Conservation (phyloP, 1,284 basidiomycete genomes). For the Irpex rosettiformis region DNA sequence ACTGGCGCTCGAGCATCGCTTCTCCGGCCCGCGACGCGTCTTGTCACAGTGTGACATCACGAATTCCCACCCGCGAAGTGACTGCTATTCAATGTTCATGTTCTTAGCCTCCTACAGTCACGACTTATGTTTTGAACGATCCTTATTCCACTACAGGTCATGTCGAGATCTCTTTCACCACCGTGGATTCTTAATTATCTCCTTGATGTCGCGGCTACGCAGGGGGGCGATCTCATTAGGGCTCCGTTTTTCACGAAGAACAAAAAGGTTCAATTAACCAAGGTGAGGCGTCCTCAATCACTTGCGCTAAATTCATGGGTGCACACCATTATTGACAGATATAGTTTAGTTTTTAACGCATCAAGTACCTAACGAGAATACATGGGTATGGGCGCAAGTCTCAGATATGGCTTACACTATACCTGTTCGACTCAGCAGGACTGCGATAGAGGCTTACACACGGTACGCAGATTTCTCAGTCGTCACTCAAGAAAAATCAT, state of each 20-base stretch:
- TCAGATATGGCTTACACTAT: slow-evolving; percentile 39
- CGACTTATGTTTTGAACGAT: background rate
- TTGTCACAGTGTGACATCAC: background rate
- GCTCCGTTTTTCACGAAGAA: slow-evolving; percentile 31
- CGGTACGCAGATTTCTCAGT: slow-evolving; percentile 23
- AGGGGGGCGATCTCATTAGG: slow-evolving; percentile 41
- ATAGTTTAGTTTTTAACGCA: slow-evolving; percentile 30
- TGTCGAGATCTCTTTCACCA: slow-evolving; percentile 5
- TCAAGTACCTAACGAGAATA: slow-evolving; percentile 22
- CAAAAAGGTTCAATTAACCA: slow-evolving; percentile 51
- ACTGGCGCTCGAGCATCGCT: too few species aligned
- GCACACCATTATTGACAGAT: background rate
- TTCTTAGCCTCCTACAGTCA: too few species aligned
- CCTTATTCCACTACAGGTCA: background rate
- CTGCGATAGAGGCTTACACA: slow-evolving; percentile 32
- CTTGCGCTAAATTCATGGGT: background rate
- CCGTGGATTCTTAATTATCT: slow-evolving; percentile 56
- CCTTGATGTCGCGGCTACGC: slow-evolving; percentile 39
- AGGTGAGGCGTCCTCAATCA: slow-evolving; percentile 37
- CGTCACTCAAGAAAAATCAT: too few species aligned
- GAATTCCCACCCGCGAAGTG: background rate
- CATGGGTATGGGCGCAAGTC: slow-evolving; percentile 41
- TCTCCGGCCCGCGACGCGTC: background rate
- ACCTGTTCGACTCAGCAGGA: slow-evolving; percentile 36
- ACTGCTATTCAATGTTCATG: background rate